A percentile compares a stretch with the other conserved stretches of the same genome.
phyloP scores from a whole-genome alignment of 2,329 filamentous ascomycete species.

The Phyllachora maydis region DNA sequence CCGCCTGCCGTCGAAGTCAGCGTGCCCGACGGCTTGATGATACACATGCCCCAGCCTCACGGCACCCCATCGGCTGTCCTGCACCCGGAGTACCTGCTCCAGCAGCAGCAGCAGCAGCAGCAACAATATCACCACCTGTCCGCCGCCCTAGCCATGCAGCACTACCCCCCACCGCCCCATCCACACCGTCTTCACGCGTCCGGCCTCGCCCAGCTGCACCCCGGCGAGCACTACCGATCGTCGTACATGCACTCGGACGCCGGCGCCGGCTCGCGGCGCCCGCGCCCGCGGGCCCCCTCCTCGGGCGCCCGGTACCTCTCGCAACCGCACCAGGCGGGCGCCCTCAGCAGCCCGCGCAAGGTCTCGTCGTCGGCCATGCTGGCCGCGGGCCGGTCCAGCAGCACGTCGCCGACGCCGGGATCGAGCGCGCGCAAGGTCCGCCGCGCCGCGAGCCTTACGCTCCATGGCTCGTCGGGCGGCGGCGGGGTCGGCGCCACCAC shows the following conservation, averaged over 20 bases:
- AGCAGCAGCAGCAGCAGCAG: conserved; percentile 8
- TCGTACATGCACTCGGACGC: conserved; percentile 1
- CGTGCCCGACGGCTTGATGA: conserved; percentile 20
- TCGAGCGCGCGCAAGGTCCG: not conserved
- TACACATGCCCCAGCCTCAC: conserved; percentile 29
- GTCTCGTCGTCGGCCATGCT: conserved; percentile 2
- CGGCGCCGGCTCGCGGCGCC: conserved; percentile 2
- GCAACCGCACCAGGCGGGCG: conserved; percentile 17
- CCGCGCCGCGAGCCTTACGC: conserved; percentile 1
- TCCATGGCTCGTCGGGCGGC: not conserved
- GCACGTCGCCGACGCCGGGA: not conserved
- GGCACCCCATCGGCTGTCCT: no score
- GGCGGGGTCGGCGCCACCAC: not conserved
- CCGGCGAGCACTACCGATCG: no score
- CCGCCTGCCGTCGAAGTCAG: no score
- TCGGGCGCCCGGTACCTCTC: conserved; percentile 30
- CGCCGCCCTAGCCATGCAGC: no score
- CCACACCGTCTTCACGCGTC: no score
- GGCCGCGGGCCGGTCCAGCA: no score
- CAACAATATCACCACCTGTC: no score
- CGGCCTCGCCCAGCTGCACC: conserved; percentile 1
- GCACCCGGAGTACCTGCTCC: conserved; percentile 15
- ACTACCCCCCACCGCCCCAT: no score
- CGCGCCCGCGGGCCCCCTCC: conserved; percentile 31
- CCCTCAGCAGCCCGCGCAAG: conserved; percentile 20